These are phyloP conservation scores for Dactylellina cionopaga DNA, from an alignment of 2,329 filamentous ascomycete genomes.

Conservation along the genomic window DNA sequence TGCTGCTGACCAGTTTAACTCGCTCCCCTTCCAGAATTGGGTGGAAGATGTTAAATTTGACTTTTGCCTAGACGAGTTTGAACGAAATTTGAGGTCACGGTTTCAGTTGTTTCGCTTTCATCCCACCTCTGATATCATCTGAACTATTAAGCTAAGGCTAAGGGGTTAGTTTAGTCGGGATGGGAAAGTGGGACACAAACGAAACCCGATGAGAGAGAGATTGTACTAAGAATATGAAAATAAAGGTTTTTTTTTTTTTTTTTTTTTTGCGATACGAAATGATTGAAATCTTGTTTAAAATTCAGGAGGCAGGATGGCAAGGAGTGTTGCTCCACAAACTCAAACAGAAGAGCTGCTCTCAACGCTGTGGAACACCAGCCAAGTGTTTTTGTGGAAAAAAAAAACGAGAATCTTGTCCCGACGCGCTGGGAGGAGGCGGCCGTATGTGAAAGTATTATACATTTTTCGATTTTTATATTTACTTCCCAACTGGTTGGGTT, in stretches of 20 bases:
- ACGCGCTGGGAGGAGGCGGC: slow-evolving; percentile 4
- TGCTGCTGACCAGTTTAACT: slow-evolving; percentile 46
- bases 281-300: too few species aligned
- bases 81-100: slow-evolving; percentile 3
- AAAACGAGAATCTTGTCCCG: slow-evolving; percentile 1
- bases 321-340: neutral
- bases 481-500: slow-evolving; percentile 20
- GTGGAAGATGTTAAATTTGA: slow-evolving; percentile 24
- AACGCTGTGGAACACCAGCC: slow-evolving; percentile 44
- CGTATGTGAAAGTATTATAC: neutral
- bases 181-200: slow-evolving; percentile 13
- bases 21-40: neutral
- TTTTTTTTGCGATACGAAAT: too few species aligned
- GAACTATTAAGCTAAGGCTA: too few species aligned
- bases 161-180: too few species aligned
- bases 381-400: neutral
- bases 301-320: slow-evolving; percentile 43
- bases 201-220: neutral
- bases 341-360: neutral
- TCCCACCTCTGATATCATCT: slow-evolving; percentile 22
- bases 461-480: slow-evolving; percentile 36
- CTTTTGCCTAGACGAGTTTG: slow-evolving; percentile 13
- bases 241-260: too few species aligned
- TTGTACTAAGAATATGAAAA: too few species aligned
- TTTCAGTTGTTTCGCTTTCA: slow-evolving; percentile 24